Conservation (phyloP, 306 rosid genomes). For the Arachis stenosperma region DNA sequence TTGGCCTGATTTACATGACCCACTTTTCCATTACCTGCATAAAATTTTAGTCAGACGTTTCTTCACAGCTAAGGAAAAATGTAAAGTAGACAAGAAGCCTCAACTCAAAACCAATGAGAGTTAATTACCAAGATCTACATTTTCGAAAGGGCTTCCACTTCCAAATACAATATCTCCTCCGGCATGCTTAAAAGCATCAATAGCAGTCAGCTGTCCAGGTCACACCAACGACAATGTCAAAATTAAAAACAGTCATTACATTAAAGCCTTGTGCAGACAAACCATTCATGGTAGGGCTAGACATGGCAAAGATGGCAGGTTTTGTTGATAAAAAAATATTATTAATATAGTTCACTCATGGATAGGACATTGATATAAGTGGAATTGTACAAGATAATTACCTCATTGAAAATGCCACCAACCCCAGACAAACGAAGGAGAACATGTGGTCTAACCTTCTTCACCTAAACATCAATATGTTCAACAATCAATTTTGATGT, state of each 20-base stretch:
- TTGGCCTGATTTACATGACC: conserved; percentile 99
- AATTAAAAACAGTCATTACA: conserved; percentile 34
- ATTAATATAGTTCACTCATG: conserved; percentile 18
- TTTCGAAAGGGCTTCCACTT: conserved; percentile 96
- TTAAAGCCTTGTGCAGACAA: conserved; percentile 52
- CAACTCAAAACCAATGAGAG: conserved; percentile 31
- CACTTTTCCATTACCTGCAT: conserved; percentile 78
- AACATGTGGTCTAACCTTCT: conserved; percentile 87
- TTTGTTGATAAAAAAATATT: conserved; percentile 54
- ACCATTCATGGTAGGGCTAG: conserved; percentile 98
- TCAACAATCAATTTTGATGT: conserved; percentile 34
- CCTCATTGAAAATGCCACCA: conserved; percentile 97
- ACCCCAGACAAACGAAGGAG: conserved; percentile 98
- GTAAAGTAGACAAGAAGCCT: conserved; percentile 22
- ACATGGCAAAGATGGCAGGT: conserved; percentile 99
- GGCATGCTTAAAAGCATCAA: conserved; percentile 89
- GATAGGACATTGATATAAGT: conserved; percentile 33
- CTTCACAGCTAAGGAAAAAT: conserved; percentile 24
- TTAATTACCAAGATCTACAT: conserved; percentile 79
- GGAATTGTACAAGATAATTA: conserved; percentile 41
- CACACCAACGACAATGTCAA: conserved; percentile 27
- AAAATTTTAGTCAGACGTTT: conserved; percentile 32
- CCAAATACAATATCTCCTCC: conserved; percentile 91
- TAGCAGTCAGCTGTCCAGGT: conserved; percentile 83
- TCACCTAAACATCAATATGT: conserved; percentile 61